phyloP scores from a whole-genome alignment of 345 rosid genomes.

The Garcia nutans region DNA sequence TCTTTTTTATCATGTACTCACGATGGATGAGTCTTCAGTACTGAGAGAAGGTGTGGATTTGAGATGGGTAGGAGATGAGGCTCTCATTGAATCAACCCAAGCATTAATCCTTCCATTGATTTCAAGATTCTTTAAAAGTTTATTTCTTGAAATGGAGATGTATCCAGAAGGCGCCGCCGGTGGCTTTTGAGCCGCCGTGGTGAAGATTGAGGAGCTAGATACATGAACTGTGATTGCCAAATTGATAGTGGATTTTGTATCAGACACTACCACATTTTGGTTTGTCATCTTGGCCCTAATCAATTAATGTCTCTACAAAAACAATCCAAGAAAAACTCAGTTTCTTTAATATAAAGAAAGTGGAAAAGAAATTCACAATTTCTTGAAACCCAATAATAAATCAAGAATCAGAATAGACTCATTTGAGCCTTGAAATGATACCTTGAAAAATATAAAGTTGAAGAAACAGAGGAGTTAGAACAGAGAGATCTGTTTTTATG shows the following conservation, averaged over 20 bases:
- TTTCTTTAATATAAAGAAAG: background rate
- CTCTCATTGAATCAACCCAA: slow-evolving; percentile 86
- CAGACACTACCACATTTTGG: slow-evolving; percentile 57
- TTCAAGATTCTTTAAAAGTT: slow-evolving; percentile 52
- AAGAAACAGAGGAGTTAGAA: slow-evolving; percentile 10
- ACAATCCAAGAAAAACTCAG: background rate
- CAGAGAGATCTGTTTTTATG: slow-evolving; percentile 15
- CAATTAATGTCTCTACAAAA: background rate
- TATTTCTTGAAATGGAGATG: slow-evolving; percentile 45
- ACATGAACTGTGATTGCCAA: slow-evolving; percentile 39
- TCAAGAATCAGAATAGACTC: background rate
- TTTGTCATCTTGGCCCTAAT: slow-evolving; percentile 46
- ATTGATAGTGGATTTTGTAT: slow-evolving; percentile 41
- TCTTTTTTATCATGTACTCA: slow-evolving; percentile 23
- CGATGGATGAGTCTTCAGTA: slow-evolving; percentile 59
- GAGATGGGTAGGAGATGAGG: slow-evolving; percentile 87
- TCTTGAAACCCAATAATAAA: background rate
- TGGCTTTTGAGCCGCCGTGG: slow-evolving; percentile 51
- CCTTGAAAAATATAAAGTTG: background rate
- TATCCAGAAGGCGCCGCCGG: slow-evolving; percentile 47
- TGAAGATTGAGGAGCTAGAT: slow-evolving; percentile 40
- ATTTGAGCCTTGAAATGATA: background rate
- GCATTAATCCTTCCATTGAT: slow-evolving; percentile 61
- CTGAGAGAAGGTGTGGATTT: slow-evolving; percentile 45
- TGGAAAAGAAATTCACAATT: background rate